Evolutionary conservation across 371 early-diverging fungal species (phyloP).

Genomic region (Haplosporangium sp.): DNA sequence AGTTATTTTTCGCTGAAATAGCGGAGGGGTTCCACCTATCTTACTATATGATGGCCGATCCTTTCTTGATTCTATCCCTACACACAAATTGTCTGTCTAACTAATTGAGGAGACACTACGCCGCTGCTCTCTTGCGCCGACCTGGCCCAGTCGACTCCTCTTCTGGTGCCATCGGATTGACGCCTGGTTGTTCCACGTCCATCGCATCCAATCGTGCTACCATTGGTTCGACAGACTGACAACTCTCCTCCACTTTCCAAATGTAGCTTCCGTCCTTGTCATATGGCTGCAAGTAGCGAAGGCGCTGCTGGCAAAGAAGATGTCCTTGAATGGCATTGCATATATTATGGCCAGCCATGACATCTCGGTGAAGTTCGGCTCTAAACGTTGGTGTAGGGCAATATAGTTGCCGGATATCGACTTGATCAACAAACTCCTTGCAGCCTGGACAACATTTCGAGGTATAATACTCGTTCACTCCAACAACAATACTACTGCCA

Average conservation of each 20-base stretch:
- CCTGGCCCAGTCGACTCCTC: constrained; percentile 2
- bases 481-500: constrained; percentile 10
- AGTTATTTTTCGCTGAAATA: too few species aligned
- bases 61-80: too few species aligned
- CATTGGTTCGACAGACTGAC: constrained; percentile 1
- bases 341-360: too few species aligned
- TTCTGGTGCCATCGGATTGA: constrained; percentile 3
- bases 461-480: constrained; percentile 11
- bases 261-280: constrained; percentile 12
- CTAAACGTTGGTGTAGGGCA: too few species aligned
- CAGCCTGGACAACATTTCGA: too few species aligned
- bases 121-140: constrained; percentile 11
- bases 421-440: too few species aligned
- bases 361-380: constrained; percentile 18
- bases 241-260: constrained; percentile 5
- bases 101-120: constrained; percentile 6
- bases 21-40: too few species aligned
- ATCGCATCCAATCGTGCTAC: constrained; percentile 1
- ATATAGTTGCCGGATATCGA: too few species aligned
- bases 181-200: constrained; percentile 8
- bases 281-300: constrained; percentile 13
- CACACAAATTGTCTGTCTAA: constrained; percentile 9
- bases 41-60: too few species aligned
- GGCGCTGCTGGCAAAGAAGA: constrained; percentile 9
- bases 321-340: constrained; percentile 7